These are phyloP conservation scores for Microsporum audouinii DNA, from an alignment of 2,329 filamentous ascomycete genomes.

Conservation along the genomic window DNA sequence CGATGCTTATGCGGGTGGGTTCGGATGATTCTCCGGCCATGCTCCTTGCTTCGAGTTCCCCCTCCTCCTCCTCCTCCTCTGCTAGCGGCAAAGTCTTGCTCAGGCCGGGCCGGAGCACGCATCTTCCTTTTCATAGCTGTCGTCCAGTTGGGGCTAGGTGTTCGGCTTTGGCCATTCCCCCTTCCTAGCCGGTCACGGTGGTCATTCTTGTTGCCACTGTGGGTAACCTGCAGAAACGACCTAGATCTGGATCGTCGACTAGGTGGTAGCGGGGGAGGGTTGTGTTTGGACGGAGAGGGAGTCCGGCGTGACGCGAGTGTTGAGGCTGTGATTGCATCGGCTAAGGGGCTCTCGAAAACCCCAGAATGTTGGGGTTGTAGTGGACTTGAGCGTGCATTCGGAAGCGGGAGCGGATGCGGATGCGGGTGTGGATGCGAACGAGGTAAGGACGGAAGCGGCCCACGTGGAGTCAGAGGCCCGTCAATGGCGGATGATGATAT, in stretches of 20 bases:
- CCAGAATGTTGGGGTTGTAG: constrained; percentile 1
- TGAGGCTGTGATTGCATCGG: constrained; percentile 38
- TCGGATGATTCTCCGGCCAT: constrained; percentile 26
- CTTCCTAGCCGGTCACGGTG: not conserved
- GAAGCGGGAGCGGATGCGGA: not conserved
- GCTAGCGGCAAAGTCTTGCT: constrained; percentile 13
- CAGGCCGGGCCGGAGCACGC: constrained; percentile 28
- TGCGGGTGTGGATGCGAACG: not conserved
- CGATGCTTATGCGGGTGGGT: constrained; percentile 40
- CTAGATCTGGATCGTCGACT: constrained; percentile 28
- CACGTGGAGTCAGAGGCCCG: not conserved
- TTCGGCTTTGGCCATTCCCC: not conserved
- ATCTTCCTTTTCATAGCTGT: constrained; percentile 32
- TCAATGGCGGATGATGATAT: not conserved
- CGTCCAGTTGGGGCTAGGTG: constrained; percentile 25
- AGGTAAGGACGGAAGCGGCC: not conserved
- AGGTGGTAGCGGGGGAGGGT: constrained; percentile 28
- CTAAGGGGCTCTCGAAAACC: constrained; percentile 21
- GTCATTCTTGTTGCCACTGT: not conserved
- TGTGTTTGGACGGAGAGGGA: constrained; percentile 27
- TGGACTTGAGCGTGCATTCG: not conserved
- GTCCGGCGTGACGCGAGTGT: constrained; percentile 35
- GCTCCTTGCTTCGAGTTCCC: constrained; percentile 16
- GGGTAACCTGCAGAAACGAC: constrained; percentile 14
- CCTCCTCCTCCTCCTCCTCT: not conserved